Conservation (phyloP, 192 early-diverging fungal genomes). For the Phycomyces nitens region DNA sequence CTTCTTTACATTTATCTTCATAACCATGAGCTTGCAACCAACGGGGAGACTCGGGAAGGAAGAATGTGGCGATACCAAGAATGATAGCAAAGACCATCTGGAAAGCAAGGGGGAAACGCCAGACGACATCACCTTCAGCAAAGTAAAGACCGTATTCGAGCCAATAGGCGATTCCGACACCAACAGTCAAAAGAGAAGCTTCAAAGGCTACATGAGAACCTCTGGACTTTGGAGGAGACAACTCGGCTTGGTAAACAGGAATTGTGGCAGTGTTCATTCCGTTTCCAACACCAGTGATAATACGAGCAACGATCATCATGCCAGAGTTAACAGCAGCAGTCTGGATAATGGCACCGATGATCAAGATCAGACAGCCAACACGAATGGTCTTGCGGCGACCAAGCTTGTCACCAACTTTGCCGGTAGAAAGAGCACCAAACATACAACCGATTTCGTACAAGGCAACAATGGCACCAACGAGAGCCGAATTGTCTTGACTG, state of each 20-base stretch:
- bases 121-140: constrained; percentile 28
- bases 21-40: constrained; percentile 35
- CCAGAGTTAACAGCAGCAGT: constrained; percentile 22
- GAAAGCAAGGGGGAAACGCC: constrained; percentile 38
- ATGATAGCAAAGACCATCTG: constrained; percentile 36
- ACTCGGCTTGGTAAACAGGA: constrained; percentile 32
- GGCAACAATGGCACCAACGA: constrained; percentile 34
- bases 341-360: constrained; percentile 30
- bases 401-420: constrained; percentile 22
- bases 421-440: constrained; percentile 31
- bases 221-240: constrained; percentile 32
- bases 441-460: constrained; percentile 39
- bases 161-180: constrained; percentile 37
- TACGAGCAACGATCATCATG: constrained; percentile 38
- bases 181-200: constrained; percentile 29
- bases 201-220: constrained; percentile 35
- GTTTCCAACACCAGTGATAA: constrained; percentile 37
- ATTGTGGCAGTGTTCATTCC: constrained; percentile 36
- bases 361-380: constrained; percentile 31
- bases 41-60: constrained; percentile 36
- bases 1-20: constrained; percentile 25
- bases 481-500: constrained; percentile 13
- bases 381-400: constrained; percentile 33
- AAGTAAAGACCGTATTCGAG: constrained; percentile 37
- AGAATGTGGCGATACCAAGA: constrained; percentile 21